Percentiles rank a stretch among this genome's conserved stretches.
These are phyloP conservation scores for Beauveria pseudobassiana DNA, from an alignment of 2,329 filamentous ascomycete species.

Conservation along the genomic window DNA sequence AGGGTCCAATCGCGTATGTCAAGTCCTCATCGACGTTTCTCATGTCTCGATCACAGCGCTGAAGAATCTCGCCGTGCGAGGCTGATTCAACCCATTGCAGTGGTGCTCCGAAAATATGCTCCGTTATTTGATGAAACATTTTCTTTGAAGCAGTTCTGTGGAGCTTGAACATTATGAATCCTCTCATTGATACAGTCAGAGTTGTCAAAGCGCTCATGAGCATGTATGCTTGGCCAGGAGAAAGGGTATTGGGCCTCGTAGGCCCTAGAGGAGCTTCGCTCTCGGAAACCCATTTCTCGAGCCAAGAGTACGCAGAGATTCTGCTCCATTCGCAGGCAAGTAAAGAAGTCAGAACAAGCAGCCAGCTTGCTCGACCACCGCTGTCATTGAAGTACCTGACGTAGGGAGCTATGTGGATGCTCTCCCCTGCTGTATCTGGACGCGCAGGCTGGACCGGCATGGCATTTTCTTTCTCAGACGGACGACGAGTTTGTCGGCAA, in stretches of 20 bases:
- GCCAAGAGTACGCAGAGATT: background rate
- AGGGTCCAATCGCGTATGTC: background rate
- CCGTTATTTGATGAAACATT: background rate
- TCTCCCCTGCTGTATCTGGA: background rate
- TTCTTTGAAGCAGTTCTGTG: background rate
- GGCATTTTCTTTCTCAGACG: background rate
- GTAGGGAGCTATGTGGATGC: background rate
- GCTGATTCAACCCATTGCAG: background rate
- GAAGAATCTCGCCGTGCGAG: background rate
- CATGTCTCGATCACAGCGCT: background rate
- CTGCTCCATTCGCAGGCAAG: constrained; percentile 28
- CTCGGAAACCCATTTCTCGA: background rate
- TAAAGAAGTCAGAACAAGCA: constrained; percentile 49
- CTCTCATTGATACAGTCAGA: constrained; percentile 42
- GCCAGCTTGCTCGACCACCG: background rate
- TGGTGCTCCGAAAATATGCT: background rate
- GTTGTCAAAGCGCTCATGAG: constrained; percentile 44
- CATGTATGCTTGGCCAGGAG: background rate
- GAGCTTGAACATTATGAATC: constrained; percentile 50
- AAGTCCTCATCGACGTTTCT: background rate
- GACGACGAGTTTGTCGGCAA: background rate
- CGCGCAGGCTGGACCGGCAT: background rate
- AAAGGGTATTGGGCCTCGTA: background rate
- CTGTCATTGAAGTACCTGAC: constrained; percentile 1
- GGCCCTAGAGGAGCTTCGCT: background rate